These are phyloP conservation scores for Mimosa pudica DNA, from an alignment of 306 rosid genomes.

Conservation along the genomic window DNA sequence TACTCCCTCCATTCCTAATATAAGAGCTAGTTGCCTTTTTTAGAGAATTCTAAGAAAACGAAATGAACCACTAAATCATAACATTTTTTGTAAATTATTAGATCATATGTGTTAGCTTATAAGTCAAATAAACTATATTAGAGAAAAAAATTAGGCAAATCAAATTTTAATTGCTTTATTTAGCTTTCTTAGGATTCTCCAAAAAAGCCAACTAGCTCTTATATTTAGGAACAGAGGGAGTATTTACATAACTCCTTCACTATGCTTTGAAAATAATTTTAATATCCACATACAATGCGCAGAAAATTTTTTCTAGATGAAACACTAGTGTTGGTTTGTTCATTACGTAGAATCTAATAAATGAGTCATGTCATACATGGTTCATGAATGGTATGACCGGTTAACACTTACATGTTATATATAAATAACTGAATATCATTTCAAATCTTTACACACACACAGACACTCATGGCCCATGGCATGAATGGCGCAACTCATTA, in stretches of 20 bases:
- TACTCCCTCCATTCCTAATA: too few relatives aligned
- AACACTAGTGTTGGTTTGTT: background rate
- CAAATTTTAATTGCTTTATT: too few relatives aligned
- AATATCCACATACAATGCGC: background rate
- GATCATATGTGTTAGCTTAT: too few relatives aligned
- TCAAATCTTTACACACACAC: background rate
- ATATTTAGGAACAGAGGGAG: too few relatives aligned
- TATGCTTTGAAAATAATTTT: background rate
- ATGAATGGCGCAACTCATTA: background rate
- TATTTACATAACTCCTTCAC: background rate
- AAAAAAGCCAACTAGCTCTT: too few relatives aligned
- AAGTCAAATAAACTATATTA: too few relatives aligned
- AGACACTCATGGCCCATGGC: background rate
- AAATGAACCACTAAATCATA: too few relatives aligned
- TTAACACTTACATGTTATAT: background rate
- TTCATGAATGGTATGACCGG: background rate
- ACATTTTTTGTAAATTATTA: too few relatives aligned
- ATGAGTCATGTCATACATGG: background rate
- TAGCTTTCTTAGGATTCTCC: too few relatives aligned
- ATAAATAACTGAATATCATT: background rate
- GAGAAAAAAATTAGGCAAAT: too few relatives aligned
- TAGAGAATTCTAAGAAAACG: too few relatives aligned
- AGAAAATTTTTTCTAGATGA: background rate
- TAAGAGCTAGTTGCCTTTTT: too few relatives aligned
- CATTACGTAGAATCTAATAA: background rate